Conservation (phyloP, 768 basidiomycete genomes). For the Lyophyllum shimeji region DNA sequence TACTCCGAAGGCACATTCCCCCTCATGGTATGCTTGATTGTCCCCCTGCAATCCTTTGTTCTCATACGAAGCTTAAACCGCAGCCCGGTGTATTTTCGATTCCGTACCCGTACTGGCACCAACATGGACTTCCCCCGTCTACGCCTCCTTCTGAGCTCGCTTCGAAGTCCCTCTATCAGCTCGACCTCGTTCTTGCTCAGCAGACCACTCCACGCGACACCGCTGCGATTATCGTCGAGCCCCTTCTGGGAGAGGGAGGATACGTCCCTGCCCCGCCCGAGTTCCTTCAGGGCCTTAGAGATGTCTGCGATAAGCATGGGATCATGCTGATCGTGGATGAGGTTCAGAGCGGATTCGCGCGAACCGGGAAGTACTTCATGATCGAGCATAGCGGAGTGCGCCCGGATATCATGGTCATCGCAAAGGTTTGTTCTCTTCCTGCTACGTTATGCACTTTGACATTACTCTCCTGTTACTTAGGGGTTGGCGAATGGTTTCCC, state of each 20-base stretch:
- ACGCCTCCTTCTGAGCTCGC: conserved; percentile 61
- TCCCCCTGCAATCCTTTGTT: background rate
- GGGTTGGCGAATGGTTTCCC: conserved; percentile 94
- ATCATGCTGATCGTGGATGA: conserved; percentile 87
- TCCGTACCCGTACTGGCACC: conserved; percentile 95
- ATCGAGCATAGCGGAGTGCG: conserved; percentile 80
- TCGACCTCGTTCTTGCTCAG: conserved; percentile 74
- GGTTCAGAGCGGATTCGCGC: conserved; percentile 87
- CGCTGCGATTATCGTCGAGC: conserved; percentile 92
- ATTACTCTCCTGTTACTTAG: conserved; percentile 34
- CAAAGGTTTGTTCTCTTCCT: conserved; percentile 66
- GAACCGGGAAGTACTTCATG: conserved; percentile 83
- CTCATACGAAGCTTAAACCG: background rate
- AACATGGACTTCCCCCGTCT: conserved; percentile 55
- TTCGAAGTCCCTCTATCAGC: conserved; percentile 69
- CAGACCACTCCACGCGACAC: conserved; percentile 84
- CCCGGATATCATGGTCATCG: conserved; percentile 88
- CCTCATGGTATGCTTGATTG: conserved; percentile 59
- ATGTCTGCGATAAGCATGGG: conserved; percentile 83
- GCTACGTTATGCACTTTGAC: too few species aligned
- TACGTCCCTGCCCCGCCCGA: conserved; percentile 85
- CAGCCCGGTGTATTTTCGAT: conserved; percentile 82
- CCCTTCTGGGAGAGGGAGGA: conserved; percentile 93
- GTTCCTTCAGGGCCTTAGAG: conserved; percentile 78
- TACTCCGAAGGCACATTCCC: conserved; percentile 81